Percentiles rank a stretch among this genome's conserved stretches.
phyloP scores from a whole-genome alignment of 1,284 basidiomycete species.

The Ganoderma resinaceum region DNA sequence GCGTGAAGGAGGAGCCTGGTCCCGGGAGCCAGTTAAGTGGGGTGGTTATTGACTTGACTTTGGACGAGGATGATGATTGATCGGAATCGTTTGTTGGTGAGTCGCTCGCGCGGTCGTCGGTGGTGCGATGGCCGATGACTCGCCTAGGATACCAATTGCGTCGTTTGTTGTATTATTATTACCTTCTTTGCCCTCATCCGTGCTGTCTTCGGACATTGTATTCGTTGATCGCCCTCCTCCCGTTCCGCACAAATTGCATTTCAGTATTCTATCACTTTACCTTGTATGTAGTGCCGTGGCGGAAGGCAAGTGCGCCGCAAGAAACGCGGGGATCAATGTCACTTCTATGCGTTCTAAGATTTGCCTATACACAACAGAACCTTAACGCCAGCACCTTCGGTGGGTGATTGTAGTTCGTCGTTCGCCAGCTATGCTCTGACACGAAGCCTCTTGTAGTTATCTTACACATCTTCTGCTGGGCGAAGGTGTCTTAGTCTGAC shows the following conservation, averaged over 20 bases:
- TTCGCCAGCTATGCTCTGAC: not conserved
- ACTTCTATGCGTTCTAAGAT: not conserved
- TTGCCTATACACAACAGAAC: not conserved
- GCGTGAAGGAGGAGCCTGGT: slow-evolving; percentile 8
- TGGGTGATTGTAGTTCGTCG: not conserved
- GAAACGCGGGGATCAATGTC: not conserved
- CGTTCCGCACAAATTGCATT: not conserved
- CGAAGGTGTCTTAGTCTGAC: too few relatives aligned
- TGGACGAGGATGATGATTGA: slow-evolving; percentile 2
- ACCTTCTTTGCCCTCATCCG: not conserved
- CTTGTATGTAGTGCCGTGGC: not conserved
- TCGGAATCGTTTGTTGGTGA: not conserved
- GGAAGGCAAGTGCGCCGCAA: not conserved
- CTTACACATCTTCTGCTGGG: not conserved
- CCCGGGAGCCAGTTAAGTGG: slow-evolving; percentile 1
- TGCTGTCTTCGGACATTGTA: not conserved
- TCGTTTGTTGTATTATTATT: slow-evolving; percentile 7
- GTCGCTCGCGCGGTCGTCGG: not conserved
- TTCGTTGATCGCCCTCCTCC: not conserved
- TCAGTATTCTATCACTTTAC: not conserved
- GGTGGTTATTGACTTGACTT: slow-evolving; percentile 6
- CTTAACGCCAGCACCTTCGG: not conserved
- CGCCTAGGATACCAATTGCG: not conserved
- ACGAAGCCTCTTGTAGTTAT: not conserved
- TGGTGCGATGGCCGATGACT: not conserved